Evolutionary conservation across 2,329 filamentous ascomycete species (phyloP), one percentile per base, ranked within the genome.

Genomic region (Venturia effusa): DNA sequence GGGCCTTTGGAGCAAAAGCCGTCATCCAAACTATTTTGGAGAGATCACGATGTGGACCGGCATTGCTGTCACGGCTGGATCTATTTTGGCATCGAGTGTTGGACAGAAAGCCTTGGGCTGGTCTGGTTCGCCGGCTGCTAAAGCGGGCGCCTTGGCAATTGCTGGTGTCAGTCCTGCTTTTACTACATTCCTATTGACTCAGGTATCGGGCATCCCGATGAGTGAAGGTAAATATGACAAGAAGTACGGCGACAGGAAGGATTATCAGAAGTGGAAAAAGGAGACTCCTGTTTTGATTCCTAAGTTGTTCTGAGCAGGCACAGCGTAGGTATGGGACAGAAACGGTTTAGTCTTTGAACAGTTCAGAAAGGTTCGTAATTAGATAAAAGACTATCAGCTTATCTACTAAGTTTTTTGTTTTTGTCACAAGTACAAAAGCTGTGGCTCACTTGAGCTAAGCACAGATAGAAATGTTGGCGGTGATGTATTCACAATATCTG

Each of bases 11-110:
- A 76, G 78, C 6, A 80, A 81, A 70, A 83, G 79, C 59, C 75
- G 84, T 66, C 84, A 88, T 73, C 87, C 87, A 0, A 88, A 89
- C 70, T 89, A 89, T 75, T 88, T 89, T 71, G 87, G 87, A n/a
- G 87, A 89, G 72, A 80, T 79, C 34, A 86, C 84, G 13, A 76
- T 90, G 39, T 90, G 86, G 87, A 84, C 82, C 0, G 87, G 87
- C 1, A 82, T 89, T 65, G 85, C 86, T 0, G 81, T 83, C 5
- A 74, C 79, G 0, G 80, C 84, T 0, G 83, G 81, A 0, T 84
- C 85, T 0, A 76, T 84, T 0, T 74, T 90, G 60, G 73, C 81
- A 1, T 76, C 77, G 17, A 75, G 73, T n/a, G 79, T 82, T 0
- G 82, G 83, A 1, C 83, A 84, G 71, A 69, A 77, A 1, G 84